Percentiles rank a stretch among this genome's conserved stretches.
phyloP scores from a whole-genome alignment of 768 basidiomycete species.

The Chalciporus pseudorubinellus region DNA sequence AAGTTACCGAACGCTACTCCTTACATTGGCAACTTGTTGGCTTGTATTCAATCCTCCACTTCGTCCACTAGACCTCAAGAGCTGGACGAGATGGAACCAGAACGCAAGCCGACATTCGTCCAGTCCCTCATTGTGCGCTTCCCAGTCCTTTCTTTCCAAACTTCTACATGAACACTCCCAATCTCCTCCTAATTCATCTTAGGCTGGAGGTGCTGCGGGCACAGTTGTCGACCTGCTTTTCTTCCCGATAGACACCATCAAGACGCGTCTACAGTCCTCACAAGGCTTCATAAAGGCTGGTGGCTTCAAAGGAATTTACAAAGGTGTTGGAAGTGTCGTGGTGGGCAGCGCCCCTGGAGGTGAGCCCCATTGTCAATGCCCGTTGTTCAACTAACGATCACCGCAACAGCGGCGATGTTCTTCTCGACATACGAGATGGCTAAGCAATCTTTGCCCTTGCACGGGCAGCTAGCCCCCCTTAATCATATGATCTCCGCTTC shows the following conservation, averaged over 20 bases:
- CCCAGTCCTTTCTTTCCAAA: slow-evolving; percentile 10
- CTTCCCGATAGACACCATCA: slow-evolving; percentile 96
- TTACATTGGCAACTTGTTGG: not conserved
- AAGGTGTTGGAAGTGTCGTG: slow-evolving; percentile 90
- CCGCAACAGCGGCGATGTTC: slow-evolving; percentile 78
- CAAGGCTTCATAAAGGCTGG: slow-evolving; percentile 85
- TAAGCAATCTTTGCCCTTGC: slow-evolving; percentile 69
- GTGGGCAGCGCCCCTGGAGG: slow-evolving; percentile 96
- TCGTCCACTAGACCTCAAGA: not conserved
- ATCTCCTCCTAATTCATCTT: slow-evolving; percentile 9
- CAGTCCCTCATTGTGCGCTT: slow-evolving; percentile 47
- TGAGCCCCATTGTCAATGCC: slow-evolving; percentile 32
- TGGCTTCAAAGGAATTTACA: slow-evolving; percentile 88
- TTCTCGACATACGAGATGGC: slow-evolving; percentile 92
- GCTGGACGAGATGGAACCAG: slow-evolving; percentile 24
- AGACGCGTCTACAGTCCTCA: slow-evolving; percentile 88
- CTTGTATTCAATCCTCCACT: slow-evolving; percentile 7
- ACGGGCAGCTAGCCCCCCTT: slow-evolving; percentile 60
- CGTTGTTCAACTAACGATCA: not conserved
- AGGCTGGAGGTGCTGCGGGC: slow-evolving; percentile 92
- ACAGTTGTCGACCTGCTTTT: slow-evolving; percentile 93
- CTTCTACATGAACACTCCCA: slow-evolving; percentile 10
- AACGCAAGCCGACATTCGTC: slow-evolving; percentile 40
- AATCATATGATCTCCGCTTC: slow-evolving; percentile 62
- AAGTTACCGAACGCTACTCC: not conserved